Base-by-base conservation (phyloP, 805 yeast genomes). In the Candida schatavii region DNA sequence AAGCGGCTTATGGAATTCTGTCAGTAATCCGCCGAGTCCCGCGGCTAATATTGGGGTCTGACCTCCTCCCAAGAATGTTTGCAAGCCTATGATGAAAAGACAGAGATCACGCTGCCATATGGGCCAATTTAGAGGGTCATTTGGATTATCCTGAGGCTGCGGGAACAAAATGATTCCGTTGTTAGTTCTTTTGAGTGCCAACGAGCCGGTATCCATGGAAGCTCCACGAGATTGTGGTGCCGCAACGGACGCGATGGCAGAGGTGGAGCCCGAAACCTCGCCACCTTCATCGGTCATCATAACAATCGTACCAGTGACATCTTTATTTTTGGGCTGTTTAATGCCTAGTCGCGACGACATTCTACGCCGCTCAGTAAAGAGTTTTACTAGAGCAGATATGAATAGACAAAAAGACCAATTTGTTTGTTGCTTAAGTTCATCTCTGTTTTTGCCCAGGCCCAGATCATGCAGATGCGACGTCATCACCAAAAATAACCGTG, bases 61-160 rank as follows among this genome's bases (percentile, higher is more conserved):
- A 25, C 85, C 85, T 23, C 85, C 85, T 3, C 80, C 79, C 9
- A 80, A 60, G 49, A 80, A 75, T 10, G 79, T 75, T 46, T 75
- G 82, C 49, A 76, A 70, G 4, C 84, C 83, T 26, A 80, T 69
- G 14, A 72, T 73, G 9, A 68, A 48, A 31, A 80, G 59, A 5
- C 83, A 77, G 36, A 77, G 44, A 46, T 80, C 85, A 22, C 83
- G 63, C 31, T 77, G 65, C 78, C 81, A 76, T 5, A 69, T 50
- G 1, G 85, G 83, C 86, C 85, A 79, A 50, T 80, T 81, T 31
- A 80, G 62, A 2, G 86, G 86, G 47, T 80, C 86, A 50, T 81
- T 79, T 3, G 83, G 81, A 46, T 74, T 65, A 48, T 79, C 77
- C 29, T 75, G 78, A 4, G 86, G 86, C 54, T 80, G 86, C 0